Conservation (phyloP, 2,329 filamentous ascomycete genomes). For the Microdochium trichocladiopsis region DNA sequence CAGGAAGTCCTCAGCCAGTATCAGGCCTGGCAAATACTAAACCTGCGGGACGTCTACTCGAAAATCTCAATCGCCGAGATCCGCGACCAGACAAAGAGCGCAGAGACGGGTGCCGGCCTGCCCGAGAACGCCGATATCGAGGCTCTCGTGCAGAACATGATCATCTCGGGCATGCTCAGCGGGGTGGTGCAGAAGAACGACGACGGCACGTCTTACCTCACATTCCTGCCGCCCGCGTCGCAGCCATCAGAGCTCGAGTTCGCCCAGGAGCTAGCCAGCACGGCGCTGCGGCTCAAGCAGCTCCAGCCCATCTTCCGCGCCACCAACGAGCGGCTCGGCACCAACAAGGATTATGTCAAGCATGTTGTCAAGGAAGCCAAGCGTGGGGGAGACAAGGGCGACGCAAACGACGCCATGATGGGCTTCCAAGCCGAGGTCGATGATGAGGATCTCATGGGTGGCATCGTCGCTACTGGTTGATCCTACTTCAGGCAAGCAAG, state of each 20-base stretch:
- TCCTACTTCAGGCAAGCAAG: too few species aligned
- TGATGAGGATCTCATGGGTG: constrained; percentile 57
- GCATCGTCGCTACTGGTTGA: constrained; percentile 16
- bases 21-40: constrained; percentile 67
- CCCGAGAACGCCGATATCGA: constrained; percentile 34
- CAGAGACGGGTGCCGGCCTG: constrained; percentile 40
- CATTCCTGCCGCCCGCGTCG: constrained; percentile 35
- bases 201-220: constrained; percentile 38
- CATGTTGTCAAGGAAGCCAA: constrained; percentile 37
- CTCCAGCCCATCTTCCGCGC: constrained; percentile 40
- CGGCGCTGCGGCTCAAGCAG: constrained; percentile 32
- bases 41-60: constrained; percentile 64
- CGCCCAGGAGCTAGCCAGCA: constrained; percentile 33
- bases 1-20: constrained; percentile 63
- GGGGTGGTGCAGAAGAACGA: constrained; percentile 42
- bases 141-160: constrained; percentile 46
- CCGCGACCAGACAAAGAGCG: constrained; percentile 42
- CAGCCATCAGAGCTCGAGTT: constrained; percentile 44
- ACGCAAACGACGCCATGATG: constrained; percentile 19
- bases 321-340: constrained; percentile 46
- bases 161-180: constrained; percentile 42
- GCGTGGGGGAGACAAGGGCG: constrained; percentile 31
- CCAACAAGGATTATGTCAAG: constrained; percentile 50
- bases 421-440: constrained; percentile 42
- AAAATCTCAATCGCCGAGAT: constrained; percentile 50